A percentile compares a stretch with the other conserved stretches of the same genome.
Evolutionary conservation across 805 yeast genomes (phyloP).

Genomic region (Saccharomycopsis lassenensis): DNA sequence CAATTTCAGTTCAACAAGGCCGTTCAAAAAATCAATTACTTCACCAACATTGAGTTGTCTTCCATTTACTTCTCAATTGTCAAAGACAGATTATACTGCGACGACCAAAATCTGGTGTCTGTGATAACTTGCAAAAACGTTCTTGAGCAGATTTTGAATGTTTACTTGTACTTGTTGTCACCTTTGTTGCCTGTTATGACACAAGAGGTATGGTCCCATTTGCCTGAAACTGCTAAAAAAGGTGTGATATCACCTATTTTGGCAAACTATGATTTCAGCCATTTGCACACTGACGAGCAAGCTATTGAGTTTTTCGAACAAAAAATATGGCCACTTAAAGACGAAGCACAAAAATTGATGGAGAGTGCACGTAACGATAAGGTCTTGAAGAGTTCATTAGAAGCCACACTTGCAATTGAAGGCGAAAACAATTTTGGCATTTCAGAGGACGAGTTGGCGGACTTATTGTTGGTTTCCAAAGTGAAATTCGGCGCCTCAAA

Average conservation of each 20-base stretch:
- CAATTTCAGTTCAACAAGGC: constrained; percentile 59
- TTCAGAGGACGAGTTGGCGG: constrained; percentile 36
- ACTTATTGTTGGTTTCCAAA: constrained; percentile 53
- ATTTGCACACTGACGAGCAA: constrained; percentile 24
- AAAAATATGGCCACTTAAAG: constrained; percentile 36
- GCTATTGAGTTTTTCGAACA: constrained; percentile 34
- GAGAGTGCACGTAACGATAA: constrained; percentile 45
- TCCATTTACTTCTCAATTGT: constrained; percentile 78
- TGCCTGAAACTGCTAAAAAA: constrained; percentile 24
- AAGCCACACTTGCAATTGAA: constrained; percentile 31
- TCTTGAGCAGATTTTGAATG: constrained; percentile 42
- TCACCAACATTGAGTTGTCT: constrained; percentile 66
- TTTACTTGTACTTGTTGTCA: constrained; percentile 56
- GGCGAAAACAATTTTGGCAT: not conserved
- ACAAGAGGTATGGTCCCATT: constrained; percentile 77
- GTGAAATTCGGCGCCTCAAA: constrained; percentile 29
- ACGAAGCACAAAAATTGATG: constrained; percentile 36
- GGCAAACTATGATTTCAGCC: constrained; percentile 6
- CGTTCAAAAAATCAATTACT: constrained; percentile 54
- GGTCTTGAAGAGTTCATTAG: constrained; percentile 47
- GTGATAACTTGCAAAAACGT: constrained; percentile 50
- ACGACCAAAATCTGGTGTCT: constrained; percentile 42
- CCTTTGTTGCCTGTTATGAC: constrained; percentile 79
- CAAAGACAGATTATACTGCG: constrained; percentile 81
- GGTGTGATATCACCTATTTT: constrained; percentile 8